Conservation (phyloP, 176 grass and related monocot genomes). For the Avena insularis region DNA sequence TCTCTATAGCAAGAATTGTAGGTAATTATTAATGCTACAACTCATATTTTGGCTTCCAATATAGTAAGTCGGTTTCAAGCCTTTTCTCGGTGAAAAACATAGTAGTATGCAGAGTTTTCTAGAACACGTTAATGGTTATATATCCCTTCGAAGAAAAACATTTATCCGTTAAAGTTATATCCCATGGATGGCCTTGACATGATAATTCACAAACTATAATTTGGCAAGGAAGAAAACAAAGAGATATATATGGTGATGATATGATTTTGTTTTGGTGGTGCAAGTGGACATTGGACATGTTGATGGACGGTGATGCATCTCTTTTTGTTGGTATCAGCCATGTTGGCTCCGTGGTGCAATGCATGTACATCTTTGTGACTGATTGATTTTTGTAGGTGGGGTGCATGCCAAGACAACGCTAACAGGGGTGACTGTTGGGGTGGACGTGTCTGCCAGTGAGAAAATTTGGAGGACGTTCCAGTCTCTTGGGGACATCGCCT, state of each 20-base stretch:
- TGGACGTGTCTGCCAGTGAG: constrained; percentile 68
- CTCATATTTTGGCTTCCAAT: neutral
- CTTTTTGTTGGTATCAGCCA: constrained; percentile 26
- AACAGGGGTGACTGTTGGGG: constrained; percentile 79
- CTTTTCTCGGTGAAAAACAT: neutral
- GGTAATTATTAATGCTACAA: constrained; percentile 46
- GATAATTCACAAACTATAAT: constrained; percentile 9
- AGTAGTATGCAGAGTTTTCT: neutral
- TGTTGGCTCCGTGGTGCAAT: constrained; percentile 25
- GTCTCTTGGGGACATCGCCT: constrained; percentile 90
- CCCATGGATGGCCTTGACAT: neutral
- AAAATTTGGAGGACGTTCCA: constrained; percentile 96
- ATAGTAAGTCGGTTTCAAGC: neutral
- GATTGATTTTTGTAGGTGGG: constrained; percentile 55
- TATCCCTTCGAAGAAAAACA: neutral
- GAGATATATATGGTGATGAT: neutral
- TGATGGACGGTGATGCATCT: neutral
- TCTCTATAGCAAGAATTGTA: constrained; percentile 84
- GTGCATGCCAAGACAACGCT: constrained; percentile 61
- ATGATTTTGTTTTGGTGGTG: constrained; percentile 14
- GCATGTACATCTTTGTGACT: constrained; percentile 20
- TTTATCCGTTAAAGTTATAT: neutral
- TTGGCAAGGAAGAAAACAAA: constrained; percentile 15
- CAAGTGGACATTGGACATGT: constrained; percentile 39
- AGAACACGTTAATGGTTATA: neutral